Evolutionary conservation across 768 basidiomycete genomes (phyloP), one percentile per base, ranked within the genome.

Genomic region (Auriculariales sp.): DNA sequence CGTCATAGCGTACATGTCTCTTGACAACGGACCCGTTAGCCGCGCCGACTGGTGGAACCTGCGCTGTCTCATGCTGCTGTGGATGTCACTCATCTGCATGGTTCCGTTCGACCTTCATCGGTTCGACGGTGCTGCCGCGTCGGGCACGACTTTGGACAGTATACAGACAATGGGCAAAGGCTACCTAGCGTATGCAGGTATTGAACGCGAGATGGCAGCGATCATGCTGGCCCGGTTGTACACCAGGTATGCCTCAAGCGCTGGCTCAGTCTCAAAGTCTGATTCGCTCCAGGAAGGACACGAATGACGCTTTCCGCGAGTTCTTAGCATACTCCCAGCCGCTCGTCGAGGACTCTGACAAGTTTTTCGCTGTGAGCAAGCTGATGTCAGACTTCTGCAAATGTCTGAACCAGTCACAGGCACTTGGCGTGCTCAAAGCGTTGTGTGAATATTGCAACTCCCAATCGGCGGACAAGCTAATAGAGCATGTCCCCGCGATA

Each of bases 71-170:
- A 68, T 88, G 24, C 70, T 99, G 7, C 70, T 95, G 10, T 98
- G 94, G 94, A 72, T 98, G n/a, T 85, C 88, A 19, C 75, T 99
- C 22, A 83, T 95, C 45, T 84, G 86, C 67, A 89, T 87, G 68
- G 81, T 97, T 15, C 95, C 95, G 0, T 99, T 99, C 62, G 81
- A 88, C 59, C 68, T 99, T 32, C 73, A 78, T 28, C 85, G 89
- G 57, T 89, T 95, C 49, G 89, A 91, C 58, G 81, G 83, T 50
- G 58, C 56, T 9, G 70, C 69, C 2, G 61, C 67, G n/a, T 56
- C 59, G 22, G 75, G 78, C 10, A 62, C 70, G 42, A 86, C 84
- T 1, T 77, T 79, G 0, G 55, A 58, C 15, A 61, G 61, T 3
- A 65, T 93, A 2, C 81, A 92, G 55, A 53, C 57, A 1, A 60